These are phyloP conservation scores for Pseudognaphalium luteoalbum DNA, from an alignment of 129 eudicot genomes.

Conservation along the genomic window DNA sequence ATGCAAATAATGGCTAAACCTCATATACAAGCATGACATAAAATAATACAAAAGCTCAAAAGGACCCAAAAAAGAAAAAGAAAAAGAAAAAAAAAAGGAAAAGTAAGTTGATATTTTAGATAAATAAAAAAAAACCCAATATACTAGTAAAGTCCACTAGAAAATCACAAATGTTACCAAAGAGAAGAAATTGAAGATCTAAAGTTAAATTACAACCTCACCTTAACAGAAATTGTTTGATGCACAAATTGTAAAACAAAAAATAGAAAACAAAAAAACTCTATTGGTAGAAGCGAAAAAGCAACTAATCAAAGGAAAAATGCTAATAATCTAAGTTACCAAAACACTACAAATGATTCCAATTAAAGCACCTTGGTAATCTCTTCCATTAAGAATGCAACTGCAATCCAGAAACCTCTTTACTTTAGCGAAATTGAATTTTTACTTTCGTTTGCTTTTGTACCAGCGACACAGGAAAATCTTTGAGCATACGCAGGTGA, in stretches of 20 bases:
- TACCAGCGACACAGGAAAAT: constrained; percentile 9
- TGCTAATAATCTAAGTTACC: constrained; percentile 23
- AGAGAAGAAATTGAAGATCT: constrained; percentile 15
- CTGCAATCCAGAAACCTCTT: constrained; percentile 21
- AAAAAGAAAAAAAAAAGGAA: too few species aligned
- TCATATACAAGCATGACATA: too few species aligned
- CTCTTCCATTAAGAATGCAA: constrained; percentile 25
- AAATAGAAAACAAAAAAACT: constrained; percentile 5
- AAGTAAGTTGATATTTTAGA: too few species aligned
- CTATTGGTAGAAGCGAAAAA: constrained; percentile 26
- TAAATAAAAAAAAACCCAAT: not conserved
- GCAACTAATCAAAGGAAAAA: constrained; percentile 23
- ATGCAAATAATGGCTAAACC: too few species aligned
- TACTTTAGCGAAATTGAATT: not conserved
- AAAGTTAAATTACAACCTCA: constrained; percentile 17
- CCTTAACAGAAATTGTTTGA: constrained; percentile 15
- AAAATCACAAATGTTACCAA: constrained; percentile 17
- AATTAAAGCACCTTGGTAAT: constrained; percentile 33
- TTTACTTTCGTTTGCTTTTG: constrained; percentile 3
- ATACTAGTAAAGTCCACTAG: constrained; percentile 23
- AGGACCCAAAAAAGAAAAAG: too few species aligned
- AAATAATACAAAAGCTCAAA: too few species aligned
- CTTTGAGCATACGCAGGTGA: constrained; percentile 14
- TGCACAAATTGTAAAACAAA: constrained; percentile 24
- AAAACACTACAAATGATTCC: constrained; percentile 33